Evolutionary conservation across 176 grass and related monocot genomes (phyloP), one percentile per base, ranked within the genome.

Genomic region (Hordeum marinum): DNA sequence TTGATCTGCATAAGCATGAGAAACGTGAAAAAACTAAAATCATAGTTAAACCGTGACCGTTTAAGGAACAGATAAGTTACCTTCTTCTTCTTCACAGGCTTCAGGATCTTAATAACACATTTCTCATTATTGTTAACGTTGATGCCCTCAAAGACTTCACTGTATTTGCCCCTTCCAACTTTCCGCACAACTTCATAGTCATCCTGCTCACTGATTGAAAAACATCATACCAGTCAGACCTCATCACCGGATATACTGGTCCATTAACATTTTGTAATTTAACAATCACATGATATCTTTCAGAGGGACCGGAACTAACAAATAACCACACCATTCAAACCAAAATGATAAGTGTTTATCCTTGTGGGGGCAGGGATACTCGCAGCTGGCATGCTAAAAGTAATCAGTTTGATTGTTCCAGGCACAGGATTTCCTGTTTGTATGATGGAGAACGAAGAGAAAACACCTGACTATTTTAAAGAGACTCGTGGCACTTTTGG

Each of bases 61-160:
- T 55, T 68, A 42, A 79, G 57, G 13, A 5, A 9, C 36, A 63
- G 36, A 79, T 79, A 37, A 24, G 73, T 40, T 90, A 95, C 96
- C 96, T 98, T 98, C 80, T 98, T 98, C 81, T 98, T 98, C 90
- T 98, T 98, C 39, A 98, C 96, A 68, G 96, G 96, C 87, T 98
- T 95, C 41, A 98, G 96, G 64, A 98, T 95, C 69, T 98, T 98
- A 71, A 98, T 98, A 52, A 98, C 80, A 65, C 96, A 98, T 59
- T 88, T 87, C 84, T 98, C 93, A 52, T 94, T 98, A 75, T 90
- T 98, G 63, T 92, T 92, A 58, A 93, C 89, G 83, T 95, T 94
- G 79, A 95, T 78, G 17, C 96, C 96, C 76, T 98, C 96, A 87
- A 98, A 98, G 4, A 98, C 96, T 81, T 98, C 96, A 68, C 96